These are phyloP conservation scores for Scutellaria baicalensis DNA, from an alignment of 257 asterid genomes.

Conservation along the genomic window DNA sequence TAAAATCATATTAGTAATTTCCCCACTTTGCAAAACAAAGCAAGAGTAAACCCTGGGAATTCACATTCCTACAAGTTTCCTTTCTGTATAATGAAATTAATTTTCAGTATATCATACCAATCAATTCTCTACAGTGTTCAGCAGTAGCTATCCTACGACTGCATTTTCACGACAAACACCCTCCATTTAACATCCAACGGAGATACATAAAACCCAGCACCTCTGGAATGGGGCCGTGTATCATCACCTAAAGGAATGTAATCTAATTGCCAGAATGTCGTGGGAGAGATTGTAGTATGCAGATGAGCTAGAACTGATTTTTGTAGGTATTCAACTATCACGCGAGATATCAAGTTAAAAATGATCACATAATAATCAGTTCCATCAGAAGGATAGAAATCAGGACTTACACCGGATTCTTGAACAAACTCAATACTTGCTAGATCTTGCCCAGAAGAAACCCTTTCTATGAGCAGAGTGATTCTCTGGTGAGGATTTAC, in stretches of 20 bases:
- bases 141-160: constrained; percentile 35
- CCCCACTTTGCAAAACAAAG: constrained; percentile 7
- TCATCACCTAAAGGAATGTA: background rate
- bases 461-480: constrained; percentile 42
- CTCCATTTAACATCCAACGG: background rate
- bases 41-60: constrained; percentile 13
- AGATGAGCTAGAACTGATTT: background rate
- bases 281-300: background rate
- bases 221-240: background rate
- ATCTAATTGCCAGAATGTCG: background rate
- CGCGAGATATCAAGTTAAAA: background rate
- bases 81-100: constrained; percentile 24
- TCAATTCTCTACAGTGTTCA: constrained; percentile 45
- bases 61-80: constrained; percentile 22
- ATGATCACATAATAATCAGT: background rate
- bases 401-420: constrained; percentile 22
- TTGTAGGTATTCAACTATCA: background rate
- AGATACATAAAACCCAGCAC: background rate
- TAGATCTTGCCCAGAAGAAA: constrained; percentile 67
- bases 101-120: constrained; percentile 22
- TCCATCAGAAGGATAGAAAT: background rate
- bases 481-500: constrained; percentile 37
- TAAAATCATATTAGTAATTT: too few species aligned
- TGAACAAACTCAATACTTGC: constrained; percentile 37
- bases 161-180: background rate